Evolutionary conservation across 768 basidiomycete species (phyloP), one percentile per base, ranked within the genome.

Genomic region (Fibroporia radiculosa): DNA sequence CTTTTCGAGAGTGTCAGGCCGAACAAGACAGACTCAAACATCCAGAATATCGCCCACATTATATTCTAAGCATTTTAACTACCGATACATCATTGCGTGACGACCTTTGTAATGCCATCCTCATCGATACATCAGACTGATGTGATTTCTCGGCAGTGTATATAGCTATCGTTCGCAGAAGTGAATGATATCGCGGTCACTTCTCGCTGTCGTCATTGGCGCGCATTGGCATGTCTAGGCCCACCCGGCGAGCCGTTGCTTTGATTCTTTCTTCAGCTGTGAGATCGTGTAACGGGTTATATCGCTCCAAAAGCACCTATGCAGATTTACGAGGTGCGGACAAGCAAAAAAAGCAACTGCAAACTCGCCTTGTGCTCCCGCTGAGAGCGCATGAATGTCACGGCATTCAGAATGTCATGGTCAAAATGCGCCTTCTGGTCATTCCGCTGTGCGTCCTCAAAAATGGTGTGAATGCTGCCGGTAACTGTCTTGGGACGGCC

Each of bases 231-330:
- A 93, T 82, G 56, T 95, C 74, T 42, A 97, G 64, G 3, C 93
- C 93, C 27, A 97, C 93, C 50, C 92, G 69, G 34, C 80, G 74
- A 3, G 91, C 92, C 0, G 93, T 93, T 1, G 88, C 88, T 55
- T 81, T 72, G 48, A 95, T 74, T 52, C 85, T 70, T 59, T 95
- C 90, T 52, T 90, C 80, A 4, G 73, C 66, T 0, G 89, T 84
- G 50, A 93, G 71, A 56, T 92, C 86, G 32, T 82, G 63, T 14
- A 85, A 66, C 0, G 93, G 92, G 61, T 93, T 95, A 67, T 97
- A 97, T 42, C 89, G 72, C 43, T 89, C 85, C 49, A 96, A 63
- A 38, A 96, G 67, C 18, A 68, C 69, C 93, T 96, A 56, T 27
- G 29, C 16, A 25, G 7, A 35, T 35, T n/a, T 8, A 31, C 29